These are phyloP conservation scores for Cryoendolithus antarcticus DNA, from an alignment of 2,329 filamentous ascomycete genomes.

Conservation along the genomic window DNA sequence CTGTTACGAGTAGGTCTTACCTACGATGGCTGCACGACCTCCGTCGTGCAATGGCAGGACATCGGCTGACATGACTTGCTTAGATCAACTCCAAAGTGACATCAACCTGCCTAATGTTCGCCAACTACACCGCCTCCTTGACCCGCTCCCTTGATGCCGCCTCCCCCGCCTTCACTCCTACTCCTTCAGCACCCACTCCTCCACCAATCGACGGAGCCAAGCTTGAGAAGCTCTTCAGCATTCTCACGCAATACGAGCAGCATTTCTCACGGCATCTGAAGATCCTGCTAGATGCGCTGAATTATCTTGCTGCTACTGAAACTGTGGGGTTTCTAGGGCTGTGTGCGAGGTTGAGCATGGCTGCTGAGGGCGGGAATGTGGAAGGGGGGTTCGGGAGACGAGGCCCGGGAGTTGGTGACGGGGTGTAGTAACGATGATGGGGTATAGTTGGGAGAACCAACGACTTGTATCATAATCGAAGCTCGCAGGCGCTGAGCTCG, in stretches of 20 bases:
- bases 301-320: slow-evolving; percentile 95
- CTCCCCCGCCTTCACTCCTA: slow-evolving; percentile 47
- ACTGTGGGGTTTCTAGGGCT: slow-evolving; percentile 86
- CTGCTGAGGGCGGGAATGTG: slow-evolving; percentile 50
- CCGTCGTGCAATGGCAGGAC: not conserved
- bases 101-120: slow-evolving; percentile 90
- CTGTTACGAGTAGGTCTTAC: slow-evolving; percentile 60
- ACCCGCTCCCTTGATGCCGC: slow-evolving; percentile 61
- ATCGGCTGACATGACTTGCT: slow-evolving; percentile 5
- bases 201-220: slow-evolving; percentile 24
- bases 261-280: slow-evolving; percentile 88
- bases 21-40: not conserved
- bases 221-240: slow-evolving; percentile 70
- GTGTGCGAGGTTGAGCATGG: slow-evolving; percentile 69
- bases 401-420: too few relatives aligned
- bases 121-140: slow-evolving; percentile 76
- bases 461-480: too few relatives aligned
- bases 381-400: slow-evolving; percentile 7
- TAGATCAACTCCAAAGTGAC: slow-evolving; percentile 96
- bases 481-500: too few relatives aligned
- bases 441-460: too few relatives aligned
- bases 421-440: too few relatives aligned
- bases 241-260: slow-evolving; percentile 80
- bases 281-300: slow-evolving; percentile 85
- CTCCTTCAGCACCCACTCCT: too few relatives aligned